These are phyloP conservation scores for Elsinoe arachidis DNA, from an alignment of 2,329 filamentous ascomycete species.

Conservation along the genomic window DNA sequence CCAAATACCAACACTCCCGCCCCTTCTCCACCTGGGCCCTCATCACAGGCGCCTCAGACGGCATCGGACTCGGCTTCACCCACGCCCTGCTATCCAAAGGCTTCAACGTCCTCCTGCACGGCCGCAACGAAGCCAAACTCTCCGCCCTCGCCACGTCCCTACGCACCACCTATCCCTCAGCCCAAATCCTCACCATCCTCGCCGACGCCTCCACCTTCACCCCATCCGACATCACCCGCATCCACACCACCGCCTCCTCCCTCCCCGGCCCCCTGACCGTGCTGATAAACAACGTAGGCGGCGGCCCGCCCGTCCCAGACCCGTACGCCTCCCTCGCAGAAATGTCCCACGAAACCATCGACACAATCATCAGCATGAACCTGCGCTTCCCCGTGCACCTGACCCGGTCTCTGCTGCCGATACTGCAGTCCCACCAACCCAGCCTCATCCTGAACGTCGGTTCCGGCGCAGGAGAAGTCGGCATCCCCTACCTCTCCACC, in stretches of 20 bases:
- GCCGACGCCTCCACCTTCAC: slow-evolving; percentile 35
- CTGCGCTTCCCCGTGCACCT: slow-evolving; percentile 43
- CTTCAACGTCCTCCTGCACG: slow-evolving; percentile 51
- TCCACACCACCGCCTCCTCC: slow-evolving; percentile 21
- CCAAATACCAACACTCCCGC: slow-evolving; percentile 19
- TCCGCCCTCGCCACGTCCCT: slow-evolving; percentile 35
- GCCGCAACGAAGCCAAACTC: slow-evolving; percentile 45
- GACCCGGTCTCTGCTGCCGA: slow-evolving; percentile 39
- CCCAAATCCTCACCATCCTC: slow-evolving; percentile 34
- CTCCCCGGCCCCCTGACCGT: slow-evolving; percentile 39
- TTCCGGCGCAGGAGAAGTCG: slow-evolving; percentile 35
- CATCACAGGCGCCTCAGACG: slow-evolving; percentile 47
- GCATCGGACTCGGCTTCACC: slow-evolving; percentile 46
- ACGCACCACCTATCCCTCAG: slow-evolving; percentile 30
- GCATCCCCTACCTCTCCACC: slow-evolving; percentile 39
- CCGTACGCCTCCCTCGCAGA: slow-evolving; percentile 23
- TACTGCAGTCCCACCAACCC: slow-evolving; percentile 34
- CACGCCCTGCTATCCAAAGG: slow-evolving; percentile 43
- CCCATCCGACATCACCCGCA: slow-evolving; percentile 21
- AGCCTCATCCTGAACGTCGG: slow-evolving; percentile 45
- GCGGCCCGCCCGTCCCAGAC: slow-evolving; percentile 30
- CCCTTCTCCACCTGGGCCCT: slow-evolving; percentile 36
- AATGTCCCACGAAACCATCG: slow-evolving; percentile 27
- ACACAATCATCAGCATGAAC: slow-evolving; percentile 41
- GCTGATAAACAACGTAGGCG: slow-evolving; percentile 51